Percentiles rank a stretch among this genome's conserved stretches.
Conservation (phyloP, 495 filamentous ascomycete genomes). For the Lepidopterella palustris region DNA sequence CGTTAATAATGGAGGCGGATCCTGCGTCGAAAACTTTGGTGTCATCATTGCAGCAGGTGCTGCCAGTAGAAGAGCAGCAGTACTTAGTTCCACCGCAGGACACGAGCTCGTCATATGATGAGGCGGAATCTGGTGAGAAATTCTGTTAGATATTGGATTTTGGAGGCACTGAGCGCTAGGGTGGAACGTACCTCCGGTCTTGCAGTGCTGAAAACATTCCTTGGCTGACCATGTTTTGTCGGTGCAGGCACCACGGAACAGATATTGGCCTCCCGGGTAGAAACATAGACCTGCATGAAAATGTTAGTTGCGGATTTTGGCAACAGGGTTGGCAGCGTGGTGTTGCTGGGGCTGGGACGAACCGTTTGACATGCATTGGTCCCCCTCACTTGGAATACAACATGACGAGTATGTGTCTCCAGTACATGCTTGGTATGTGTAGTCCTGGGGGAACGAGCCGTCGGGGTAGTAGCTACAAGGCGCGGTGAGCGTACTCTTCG, state of each 20-base stretch:
- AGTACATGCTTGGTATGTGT: constrained; percentile 14
- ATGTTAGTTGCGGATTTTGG: neutral
- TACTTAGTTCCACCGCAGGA: constrained; percentile 13
- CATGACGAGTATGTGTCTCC: constrained; percentile 4
- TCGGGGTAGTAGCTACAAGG: constrained; percentile 18
- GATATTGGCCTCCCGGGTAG: constrained; percentile 2
- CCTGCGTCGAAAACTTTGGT: constrained; percentile 15
- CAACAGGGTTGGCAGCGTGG: neutral
- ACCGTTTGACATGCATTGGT: constrained; percentile 23
- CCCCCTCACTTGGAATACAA: constrained; percentile 13
- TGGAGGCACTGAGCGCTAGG: neutral
- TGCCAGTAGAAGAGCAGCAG: constrained; percentile 15
- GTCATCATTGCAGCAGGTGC: constrained; percentile 25
- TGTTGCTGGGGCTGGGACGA: neutral
- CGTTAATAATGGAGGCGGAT: constrained; percentile 13
- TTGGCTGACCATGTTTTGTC: constrained; percentile 13
- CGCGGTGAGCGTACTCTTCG: neutral
- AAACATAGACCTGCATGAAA: constrained; percentile 20
- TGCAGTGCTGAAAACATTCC: constrained; percentile 22
- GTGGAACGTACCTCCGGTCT: constrained; percentile 11
- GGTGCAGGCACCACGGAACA: constrained; percentile 19
- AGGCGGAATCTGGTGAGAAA: neutral
- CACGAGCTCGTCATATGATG: constrained; percentile 12
- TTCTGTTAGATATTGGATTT: neutral
- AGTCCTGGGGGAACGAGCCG: constrained; percentile 12